phyloP scores from a whole-genome alignment of 805 yeast genomes.

The Ogataea pignaliae region DNA sequence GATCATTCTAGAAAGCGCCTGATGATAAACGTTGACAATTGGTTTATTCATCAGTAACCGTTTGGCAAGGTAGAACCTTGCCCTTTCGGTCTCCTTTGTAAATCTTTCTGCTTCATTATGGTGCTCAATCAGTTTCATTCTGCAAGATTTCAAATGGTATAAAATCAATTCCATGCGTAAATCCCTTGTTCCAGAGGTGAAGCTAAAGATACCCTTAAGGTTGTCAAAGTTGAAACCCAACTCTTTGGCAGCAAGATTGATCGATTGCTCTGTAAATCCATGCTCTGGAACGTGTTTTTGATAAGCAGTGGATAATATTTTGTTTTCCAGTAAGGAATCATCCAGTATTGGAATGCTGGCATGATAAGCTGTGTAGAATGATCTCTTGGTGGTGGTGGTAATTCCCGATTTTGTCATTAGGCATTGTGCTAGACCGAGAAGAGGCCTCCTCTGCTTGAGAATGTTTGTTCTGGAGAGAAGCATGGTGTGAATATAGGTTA shows the following conservation, averaged over 20 bases:
- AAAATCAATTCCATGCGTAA: slow-evolving; percentile 39
- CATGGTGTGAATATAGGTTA: too few relatives aligned
- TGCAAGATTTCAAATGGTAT: slow-evolving; percentile 41
- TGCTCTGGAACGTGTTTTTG: slow-evolving; percentile 35
- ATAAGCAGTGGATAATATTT: slow-evolving; percentile 31
- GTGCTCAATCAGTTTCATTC: slow-evolving; percentile 34
- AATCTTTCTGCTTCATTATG: slow-evolving; percentile 20
- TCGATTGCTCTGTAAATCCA: slow-evolving; percentile 41
- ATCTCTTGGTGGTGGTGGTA: too few relatives aligned
- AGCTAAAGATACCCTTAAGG: slow-evolving; percentile 36
- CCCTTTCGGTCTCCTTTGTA: slow-evolving; percentile 18
- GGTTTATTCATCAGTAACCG: slow-evolving; percentile 52
- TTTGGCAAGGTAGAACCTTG: slow-evolving; percentile 32
- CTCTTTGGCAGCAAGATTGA: slow-evolving; percentile 40
- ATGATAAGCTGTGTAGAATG: slow-evolving; percentile 35
- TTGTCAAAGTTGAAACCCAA: slow-evolving; percentile 38
- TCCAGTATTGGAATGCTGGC: slow-evolving; percentile 33
- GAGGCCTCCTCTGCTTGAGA: too few relatives aligned
- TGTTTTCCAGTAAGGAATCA: slow-evolving; percentile 33
- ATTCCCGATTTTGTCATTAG: too few relatives aligned
- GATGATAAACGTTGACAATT: slow-evolving; percentile 37
- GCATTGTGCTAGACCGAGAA: too few relatives aligned
- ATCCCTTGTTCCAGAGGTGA: slow-evolving; percentile 25
- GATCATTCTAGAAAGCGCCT: slow-evolving; percentile 57
- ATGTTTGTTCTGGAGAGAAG: too few relatives aligned